Evolutionary conservation across 2,329 filamentous ascomycete genomes (phyloP).

Genomic region (Alternaria solani): DNA sequence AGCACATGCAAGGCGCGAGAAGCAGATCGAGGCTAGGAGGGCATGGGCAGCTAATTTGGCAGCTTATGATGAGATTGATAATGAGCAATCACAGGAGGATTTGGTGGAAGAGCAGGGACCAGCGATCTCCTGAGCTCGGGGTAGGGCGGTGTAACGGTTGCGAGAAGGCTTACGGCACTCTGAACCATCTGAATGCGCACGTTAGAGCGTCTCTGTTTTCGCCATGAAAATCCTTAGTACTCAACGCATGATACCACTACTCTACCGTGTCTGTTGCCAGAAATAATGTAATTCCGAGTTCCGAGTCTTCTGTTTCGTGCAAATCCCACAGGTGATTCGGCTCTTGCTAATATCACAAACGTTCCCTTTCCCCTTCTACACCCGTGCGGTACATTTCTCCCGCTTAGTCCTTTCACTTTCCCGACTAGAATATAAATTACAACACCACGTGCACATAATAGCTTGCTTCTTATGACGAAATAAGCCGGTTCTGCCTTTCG

Average conservation of each 20-base stretch:
- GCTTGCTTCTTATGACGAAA: not conserved
- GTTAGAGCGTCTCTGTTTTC: constrained; percentile 56
- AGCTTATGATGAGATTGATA: not conserved
- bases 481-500: no score
- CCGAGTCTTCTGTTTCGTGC: not conserved
- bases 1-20: not conserved
- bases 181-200: constrained; percentile 97
- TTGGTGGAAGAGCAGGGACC: no score
- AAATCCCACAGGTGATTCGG: no score
- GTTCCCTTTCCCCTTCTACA: not conserved
- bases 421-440: not conserved
- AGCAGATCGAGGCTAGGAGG: not conserved
- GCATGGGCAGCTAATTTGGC: not conserved
- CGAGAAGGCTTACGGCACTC: constrained; percentile 96
- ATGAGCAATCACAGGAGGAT: not conserved
- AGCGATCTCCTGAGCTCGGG: constrained; percentile 78
- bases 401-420: not conserved
- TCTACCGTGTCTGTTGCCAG: not conserved
- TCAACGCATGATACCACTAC: not conserved
- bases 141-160: constrained; percentile 99
- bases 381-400: not conserved
- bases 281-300: not conserved
- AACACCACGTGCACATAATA: not conserved
- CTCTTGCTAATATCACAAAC: not conserved
- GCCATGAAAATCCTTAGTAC: not conserved